These are phyloP conservation scores for Euphorbia lathyris DNA, from an alignment of 345 rosid genomes.

Conservation along the genomic window DNA sequence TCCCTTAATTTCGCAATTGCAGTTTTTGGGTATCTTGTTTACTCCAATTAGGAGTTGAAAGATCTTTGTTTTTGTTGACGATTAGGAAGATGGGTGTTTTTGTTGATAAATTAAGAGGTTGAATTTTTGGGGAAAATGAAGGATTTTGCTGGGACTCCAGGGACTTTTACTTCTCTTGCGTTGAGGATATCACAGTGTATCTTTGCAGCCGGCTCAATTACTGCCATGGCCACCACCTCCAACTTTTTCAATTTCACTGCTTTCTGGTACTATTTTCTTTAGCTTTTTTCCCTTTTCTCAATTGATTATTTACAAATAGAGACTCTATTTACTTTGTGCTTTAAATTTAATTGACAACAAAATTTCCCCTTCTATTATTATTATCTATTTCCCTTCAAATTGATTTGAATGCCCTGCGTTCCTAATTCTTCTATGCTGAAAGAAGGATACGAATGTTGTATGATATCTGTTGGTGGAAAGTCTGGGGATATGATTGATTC, in stretches of 20 bases:
- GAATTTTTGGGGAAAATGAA: slow-evolving; percentile 41
- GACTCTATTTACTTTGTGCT: not conserved
- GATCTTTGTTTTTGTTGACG: no score
- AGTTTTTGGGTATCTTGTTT: slow-evolving; percentile 9
- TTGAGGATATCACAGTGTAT: slow-evolving; percentile 65
- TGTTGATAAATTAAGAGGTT: slow-evolving; percentile 5
- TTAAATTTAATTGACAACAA: not conserved
- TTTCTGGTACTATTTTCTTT: slow-evolving; percentile 61
- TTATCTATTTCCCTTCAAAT: not conserved
- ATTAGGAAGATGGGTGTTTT: slow-evolving; percentile 10
- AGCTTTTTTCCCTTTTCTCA: not conserved
- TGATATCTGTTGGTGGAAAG: not conserved
- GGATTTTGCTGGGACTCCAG: slow-evolving; percentile 81
- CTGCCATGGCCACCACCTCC: slow-evolving; percentile 56
- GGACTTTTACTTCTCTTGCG: slow-evolving; percentile 60
- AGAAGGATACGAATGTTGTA: not conserved
- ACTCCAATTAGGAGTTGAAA: not conserved
- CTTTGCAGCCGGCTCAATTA: slow-evolving; percentile 76
- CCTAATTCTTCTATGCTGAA: not conserved
- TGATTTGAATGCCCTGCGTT: not conserved
- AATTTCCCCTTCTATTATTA: not conserved
- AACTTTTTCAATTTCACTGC: slow-evolving; percentile 64
- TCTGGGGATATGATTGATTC: not conserved
- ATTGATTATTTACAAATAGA: not conserved
- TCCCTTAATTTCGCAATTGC: not conserved